Base-by-base conservation (phyloP, 2,329 filamentous ascomycete species). In the Albophoma yamanashiensis region DNA sequence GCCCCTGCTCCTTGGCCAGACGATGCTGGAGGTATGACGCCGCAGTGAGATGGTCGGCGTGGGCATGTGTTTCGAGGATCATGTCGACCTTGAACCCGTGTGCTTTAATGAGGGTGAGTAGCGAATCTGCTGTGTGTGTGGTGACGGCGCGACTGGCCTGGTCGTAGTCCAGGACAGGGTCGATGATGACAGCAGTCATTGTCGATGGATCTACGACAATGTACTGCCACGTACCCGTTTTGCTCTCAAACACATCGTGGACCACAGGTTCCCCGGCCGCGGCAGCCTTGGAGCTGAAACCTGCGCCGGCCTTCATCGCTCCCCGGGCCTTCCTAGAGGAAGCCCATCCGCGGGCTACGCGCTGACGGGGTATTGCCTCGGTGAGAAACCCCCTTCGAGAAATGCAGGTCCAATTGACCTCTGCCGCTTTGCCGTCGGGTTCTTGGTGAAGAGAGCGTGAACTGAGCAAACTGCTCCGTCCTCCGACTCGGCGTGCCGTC, bases 21-120 rank as follows among this genome's bases (percentile, higher is more conserved):
- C 66, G 68, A 0, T 69, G 68, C 64, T 85, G 82, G 0, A 88
- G 74, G 66, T 87, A 88, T 4, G 76, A 75, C 0, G 84, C 76
- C 0, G 85, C 79, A 0, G 82, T 87, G 0, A 87, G 63, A 61
- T 87, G 83, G 59, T 87, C 82, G 4, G 83, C 83, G 62, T 86
- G 82, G 0, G 76, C 79, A 66, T 88, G 85, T 0, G 85, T 88
- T 64, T 88, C 85, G 3, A 88, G 75, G 22, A 88, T 82, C 47
- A 69, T 72, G 0, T 74, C 71, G 12, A 87, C 66, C 0, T 62
- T 75, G 66, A 85, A 86, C 1, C 71, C 71, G 1, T 80, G 68
- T 1, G 77, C 65, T 4, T 67, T 63, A 8, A 83, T 67, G 0
- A 80, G 31, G 0, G 72, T 63, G 0, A 88, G 71, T 0, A 88